Percentiles rank a stretch among this genome's conserved stretches.
phyloP scores from a whole-genome alignment of 306 rosid genomes.

The Quillaja saponaria region DNA sequence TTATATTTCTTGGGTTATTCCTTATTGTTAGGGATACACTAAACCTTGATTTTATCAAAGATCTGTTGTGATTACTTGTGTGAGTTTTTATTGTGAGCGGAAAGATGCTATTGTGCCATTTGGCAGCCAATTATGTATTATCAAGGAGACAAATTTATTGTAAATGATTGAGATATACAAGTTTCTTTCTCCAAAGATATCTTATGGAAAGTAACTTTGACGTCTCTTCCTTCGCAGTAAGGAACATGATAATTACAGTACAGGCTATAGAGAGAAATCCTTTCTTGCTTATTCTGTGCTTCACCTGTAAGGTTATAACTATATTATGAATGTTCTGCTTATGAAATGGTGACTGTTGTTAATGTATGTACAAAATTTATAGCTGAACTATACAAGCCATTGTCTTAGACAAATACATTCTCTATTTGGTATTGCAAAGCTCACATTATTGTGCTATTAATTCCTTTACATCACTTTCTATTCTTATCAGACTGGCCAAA shows the following conservation, averaged over 20 bases:
- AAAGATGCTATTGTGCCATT: constrained; percentile 34
- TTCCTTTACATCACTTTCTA: too few species aligned
- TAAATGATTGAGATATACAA: constrained; percentile 35
- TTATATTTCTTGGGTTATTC: constrained; percentile 77
- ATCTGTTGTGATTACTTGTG: constrained; percentile 54
- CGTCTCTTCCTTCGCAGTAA: constrained; percentile 30
- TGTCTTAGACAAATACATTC: too few species aligned
- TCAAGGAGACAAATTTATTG: constrained; percentile 30
- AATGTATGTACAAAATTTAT: too few species aligned
- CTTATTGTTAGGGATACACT: constrained; percentile 85
- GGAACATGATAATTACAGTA: constrained; percentile 14
- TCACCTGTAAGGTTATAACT: too few species aligned
- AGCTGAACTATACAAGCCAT: too few species aligned
- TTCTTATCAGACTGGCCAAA: too few species aligned
- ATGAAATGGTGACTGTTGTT: too few species aligned
- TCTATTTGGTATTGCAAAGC: too few species aligned
- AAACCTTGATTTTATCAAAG: constrained; percentile 84
- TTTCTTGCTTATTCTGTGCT: background rate
- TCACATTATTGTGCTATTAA: too few species aligned
- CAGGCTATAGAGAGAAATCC: background rate
- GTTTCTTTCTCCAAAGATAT: constrained; percentile 39
- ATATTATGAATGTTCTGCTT: too few species aligned
- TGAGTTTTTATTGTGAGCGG: constrained; percentile 24
- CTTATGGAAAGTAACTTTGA: too few species aligned
- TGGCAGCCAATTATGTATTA: constrained; percentile 27